A percentile compares a stretch with the other conserved stretches of the same genome.
These are phyloP conservation scores for Ascodesmis nigricans DNA, from an alignment of 495 filamentous ascomycete genomes.

Conservation along the genomic window DNA sequence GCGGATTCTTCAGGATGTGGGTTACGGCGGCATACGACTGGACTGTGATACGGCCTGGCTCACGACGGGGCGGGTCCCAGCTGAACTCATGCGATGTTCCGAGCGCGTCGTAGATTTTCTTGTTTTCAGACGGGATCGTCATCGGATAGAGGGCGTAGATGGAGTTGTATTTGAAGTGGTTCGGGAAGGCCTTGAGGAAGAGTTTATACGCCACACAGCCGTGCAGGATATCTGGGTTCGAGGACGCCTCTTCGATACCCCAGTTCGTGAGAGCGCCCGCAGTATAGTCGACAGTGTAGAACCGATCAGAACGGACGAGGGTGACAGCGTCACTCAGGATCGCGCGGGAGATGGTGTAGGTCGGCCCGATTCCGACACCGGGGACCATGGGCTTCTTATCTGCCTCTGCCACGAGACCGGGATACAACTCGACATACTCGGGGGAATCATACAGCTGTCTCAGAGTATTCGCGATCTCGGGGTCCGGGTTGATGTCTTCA, in stretches of 20 bases:
- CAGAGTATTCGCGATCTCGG: constrained; percentile 46
- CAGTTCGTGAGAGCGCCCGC: constrained; percentile 40
- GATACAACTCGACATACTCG: constrained; percentile 63
- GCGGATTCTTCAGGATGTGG: constrained; percentile 35
- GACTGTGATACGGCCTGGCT: constrained; percentile 31
- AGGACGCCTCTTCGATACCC: constrained; percentile 51
- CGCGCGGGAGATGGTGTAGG: constrained; percentile 61
- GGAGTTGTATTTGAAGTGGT: constrained; percentile 55
- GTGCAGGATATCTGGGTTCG: constrained; percentile 50
- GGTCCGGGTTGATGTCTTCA: constrained; percentile 65
- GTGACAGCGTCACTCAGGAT: constrained; percentile 71
- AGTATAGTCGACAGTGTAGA: constrained; percentile 47
- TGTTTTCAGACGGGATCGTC: constrained; percentile 53
- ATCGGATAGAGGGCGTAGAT: constrained; percentile 80
- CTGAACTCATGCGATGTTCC: constrained; percentile 48
- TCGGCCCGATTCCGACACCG: constrained; percentile 60
- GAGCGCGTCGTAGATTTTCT: constrained; percentile 50
- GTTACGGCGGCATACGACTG: constrained; percentile 39
- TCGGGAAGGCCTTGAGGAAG: constrained; percentile 55
- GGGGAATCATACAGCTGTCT: constrained; percentile 57
- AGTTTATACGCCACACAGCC: constrained; percentile 76
- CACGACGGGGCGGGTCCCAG: constrained; percentile 38
- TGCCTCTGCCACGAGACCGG: constrained; percentile 62
- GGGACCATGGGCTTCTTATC: constrained; percentile 50
- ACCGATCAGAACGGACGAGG: constrained; percentile 68